A percentile compares a stretch with the other conserved stretches of the same genome.
phyloP scores from a whole-genome alignment of 805 yeast genomes.

The Candida coquimbonensis region DNA sequence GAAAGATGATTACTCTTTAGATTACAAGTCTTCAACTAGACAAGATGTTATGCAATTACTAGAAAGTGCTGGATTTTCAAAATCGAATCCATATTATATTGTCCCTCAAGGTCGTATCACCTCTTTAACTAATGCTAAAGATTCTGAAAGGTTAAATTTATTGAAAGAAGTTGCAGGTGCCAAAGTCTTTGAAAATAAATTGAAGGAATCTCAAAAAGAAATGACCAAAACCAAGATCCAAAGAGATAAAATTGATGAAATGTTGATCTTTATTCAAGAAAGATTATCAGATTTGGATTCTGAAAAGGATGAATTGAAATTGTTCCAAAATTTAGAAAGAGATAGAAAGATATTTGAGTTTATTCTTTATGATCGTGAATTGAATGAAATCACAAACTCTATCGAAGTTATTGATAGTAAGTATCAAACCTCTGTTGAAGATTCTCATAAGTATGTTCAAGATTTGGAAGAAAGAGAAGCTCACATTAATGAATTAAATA shows the following conservation, averaged over 20 bases:
- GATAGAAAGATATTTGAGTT: slow-evolving; percentile 64
- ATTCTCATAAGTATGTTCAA: slow-evolving; percentile 46
- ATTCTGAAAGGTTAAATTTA: slow-evolving; percentile 67
- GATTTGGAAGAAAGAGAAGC: slow-evolving; percentile 59
- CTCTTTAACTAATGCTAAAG: slow-evolving; percentile 82
- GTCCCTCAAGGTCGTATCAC: slow-evolving; percentile 96
- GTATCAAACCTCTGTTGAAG: slow-evolving; percentile 42
- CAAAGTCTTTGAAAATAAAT: slow-evolving; percentile 74
- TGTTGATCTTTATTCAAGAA: slow-evolving; percentile 60
- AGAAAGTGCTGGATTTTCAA: slow-evolving; percentile 89
- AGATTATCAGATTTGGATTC: slow-evolving; percentile 72
- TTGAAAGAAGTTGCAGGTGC: slow-evolving; percentile 95
- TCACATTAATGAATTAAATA: slow-evolving; percentile 37
- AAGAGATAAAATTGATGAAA: slow-evolving; percentile 65
- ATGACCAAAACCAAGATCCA: slow-evolving; percentile 69
- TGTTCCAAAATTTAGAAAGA: slow-evolving; percentile 60
- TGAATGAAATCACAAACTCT: slow-evolving; percentile 49
- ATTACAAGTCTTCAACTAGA: slow-evolving; percentile 71
- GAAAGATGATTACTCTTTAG: slow-evolving; percentile 84
- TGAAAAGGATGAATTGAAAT: slow-evolving; percentile 70
- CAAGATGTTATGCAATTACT: slow-evolving; percentile 74
- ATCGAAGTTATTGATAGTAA: slow-evolving; percentile 56
- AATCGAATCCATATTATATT: slow-evolving; percentile 87
- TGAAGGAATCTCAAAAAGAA: slow-evolving; percentile 72
- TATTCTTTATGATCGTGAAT: slow-evolving; percentile 70